These are phyloP conservation scores for Pythium sukuiense DNA, from an alignment of 352 stramenopile species.

Conservation along the genomic window DNA sequence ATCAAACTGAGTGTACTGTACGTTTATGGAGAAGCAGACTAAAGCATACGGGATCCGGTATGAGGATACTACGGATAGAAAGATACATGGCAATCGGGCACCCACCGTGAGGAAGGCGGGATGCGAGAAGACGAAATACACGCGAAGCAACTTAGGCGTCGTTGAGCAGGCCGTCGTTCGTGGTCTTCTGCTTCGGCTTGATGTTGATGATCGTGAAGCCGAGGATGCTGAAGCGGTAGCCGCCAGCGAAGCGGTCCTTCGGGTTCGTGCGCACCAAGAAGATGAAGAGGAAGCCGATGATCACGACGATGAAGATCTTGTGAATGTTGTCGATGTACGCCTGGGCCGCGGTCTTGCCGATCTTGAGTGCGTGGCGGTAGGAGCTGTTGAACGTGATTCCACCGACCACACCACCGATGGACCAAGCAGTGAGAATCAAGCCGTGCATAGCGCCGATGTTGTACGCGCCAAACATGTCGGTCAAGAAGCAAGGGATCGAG, in stretches of 20 bases:
- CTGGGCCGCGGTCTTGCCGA: conserved; percentile 39
- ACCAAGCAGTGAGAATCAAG: conserved; percentile 74
- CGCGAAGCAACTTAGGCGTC: conserved; percentile 5
- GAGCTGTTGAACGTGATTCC: conserved; percentile 70
- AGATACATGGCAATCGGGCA: too few relatives aligned
- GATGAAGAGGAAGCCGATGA: conserved; percentile 54
- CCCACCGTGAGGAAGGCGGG: too few relatives aligned
- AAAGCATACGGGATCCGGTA: too few relatives aligned
- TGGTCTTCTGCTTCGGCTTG: conserved; percentile 41
- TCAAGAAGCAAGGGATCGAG: conserved; percentile 71
- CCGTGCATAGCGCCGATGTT: conserved; percentile 84
- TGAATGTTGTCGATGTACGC: conserved; percentile 68
- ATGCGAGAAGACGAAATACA: neutral
- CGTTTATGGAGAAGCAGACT: too few relatives aligned
- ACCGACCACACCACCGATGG: conserved; percentile 67
- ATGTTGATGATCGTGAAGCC: conserved; percentile 60
- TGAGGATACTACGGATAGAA: too few relatives aligned
- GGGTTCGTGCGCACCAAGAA: conserved; percentile 71
- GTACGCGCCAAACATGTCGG: conserved; percentile 79
- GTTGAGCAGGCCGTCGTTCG: conserved; percentile 18
- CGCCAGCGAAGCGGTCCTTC: conserved; percentile 57
- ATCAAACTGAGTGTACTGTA: too few relatives aligned
- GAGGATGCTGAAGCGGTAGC: conserved; percentile 64
- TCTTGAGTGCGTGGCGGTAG: conserved; percentile 38
- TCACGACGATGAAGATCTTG: conserved; percentile 60